Evolutionary conservation across 371 early-diverging fungal genomes (phyloP).

Genomic region (Lichtheimia hyalospora): DNA sequence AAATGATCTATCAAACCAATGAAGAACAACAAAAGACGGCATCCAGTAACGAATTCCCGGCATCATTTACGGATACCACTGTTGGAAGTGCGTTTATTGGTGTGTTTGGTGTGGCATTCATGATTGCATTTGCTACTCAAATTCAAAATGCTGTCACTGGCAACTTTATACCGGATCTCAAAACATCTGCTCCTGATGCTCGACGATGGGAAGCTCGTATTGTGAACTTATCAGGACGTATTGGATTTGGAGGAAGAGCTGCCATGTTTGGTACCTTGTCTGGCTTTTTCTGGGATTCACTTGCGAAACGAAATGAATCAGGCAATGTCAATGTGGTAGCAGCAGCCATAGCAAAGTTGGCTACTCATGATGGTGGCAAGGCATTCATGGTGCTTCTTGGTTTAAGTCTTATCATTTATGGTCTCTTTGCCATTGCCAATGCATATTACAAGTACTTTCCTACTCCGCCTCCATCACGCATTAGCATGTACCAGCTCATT

Average conservation of each 20-base stretch:
- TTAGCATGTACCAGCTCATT: conserved; percentile 20
- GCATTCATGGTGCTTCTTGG: conserved; percentile 43
- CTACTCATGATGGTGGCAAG: conserved; percentile 29
- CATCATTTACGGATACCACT: conserved; percentile 27
- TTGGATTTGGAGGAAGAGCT: conserved; percentile 45
- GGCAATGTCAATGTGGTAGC: conserved; percentile 39
- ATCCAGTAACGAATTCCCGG: conserved; percentile 43
- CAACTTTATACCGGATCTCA: conserved; percentile 37
- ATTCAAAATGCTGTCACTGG: conserved; percentile 41
- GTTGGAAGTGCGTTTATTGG: conserved; percentile 42
- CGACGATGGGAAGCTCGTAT: conserved; percentile 32
- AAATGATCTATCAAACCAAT: conserved; percentile 40
- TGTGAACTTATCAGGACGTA: conserved; percentile 33
- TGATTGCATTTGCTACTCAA: conserved; percentile 48
- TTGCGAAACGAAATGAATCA: conserved; percentile 31
- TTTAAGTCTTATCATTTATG: conserved; percentile 39
- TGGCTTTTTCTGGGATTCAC: conserved; percentile 48
- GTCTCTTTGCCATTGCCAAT: conserved; percentile 40
- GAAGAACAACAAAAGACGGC: conserved; percentile 36
- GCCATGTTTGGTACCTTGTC: conserved; percentile 43
- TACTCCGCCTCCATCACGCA: conserved; percentile 42
- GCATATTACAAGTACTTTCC: conserved; percentile 49
- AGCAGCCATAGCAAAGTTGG: conserved; percentile 35
- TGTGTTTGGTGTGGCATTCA: conserved; percentile 38
- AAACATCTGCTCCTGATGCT: conserved; percentile 30